Evolutionary conservation across 2,329 filamentous ascomycete genomes (phyloP), one percentile per base, ranked within the genome.

Genomic region (Orbilia quercus): DNA sequence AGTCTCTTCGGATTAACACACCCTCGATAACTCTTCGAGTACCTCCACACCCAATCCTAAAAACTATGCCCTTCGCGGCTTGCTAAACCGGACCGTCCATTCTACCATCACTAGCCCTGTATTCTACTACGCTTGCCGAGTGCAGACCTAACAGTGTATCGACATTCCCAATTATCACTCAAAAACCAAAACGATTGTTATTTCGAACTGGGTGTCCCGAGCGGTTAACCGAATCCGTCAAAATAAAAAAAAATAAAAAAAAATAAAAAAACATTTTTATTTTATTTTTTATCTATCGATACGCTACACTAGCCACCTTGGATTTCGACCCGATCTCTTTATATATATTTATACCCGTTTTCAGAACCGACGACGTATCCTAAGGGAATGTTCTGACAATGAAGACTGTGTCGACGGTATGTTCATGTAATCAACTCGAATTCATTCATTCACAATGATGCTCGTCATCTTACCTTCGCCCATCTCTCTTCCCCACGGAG

Each of bases 321-420:
- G 45, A 53, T 34, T 38, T 58, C 14, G 22, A 45, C 38, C 42
- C 40, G 58, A 57, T 40, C 47, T 23, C 28, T 31, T n/a, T n/a
- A 57, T 63, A 64, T 63, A 58, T 60, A 42, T 48, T 60, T 65
- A 72, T 53, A 59, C 47, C 51, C 59, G 53, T 72, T 72, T 58
- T 51, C 44, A 58, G 48, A 23, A 47, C 59, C 67, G 50, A 57
- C 58, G 18, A 18, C 25, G 45, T 53, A 73, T 73, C 69, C 69
- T 16, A 73, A 73, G 69, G 69, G 69, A 73, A 73, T 73, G 69
- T 62, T 75, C 64, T 75, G 74, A 75, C 74, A 75, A 77, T 77
- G 76, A 77, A 77, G 73, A 77, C 76, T 60, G 74, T 77, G 66
- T 77, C 76, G 70, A 77, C 76, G 62, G 76, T 77, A 75, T 69